Evolutionary conservation across 306 rosid genomes (phyloP).

Genomic region (Hylodesmum podocarpum): DNA sequence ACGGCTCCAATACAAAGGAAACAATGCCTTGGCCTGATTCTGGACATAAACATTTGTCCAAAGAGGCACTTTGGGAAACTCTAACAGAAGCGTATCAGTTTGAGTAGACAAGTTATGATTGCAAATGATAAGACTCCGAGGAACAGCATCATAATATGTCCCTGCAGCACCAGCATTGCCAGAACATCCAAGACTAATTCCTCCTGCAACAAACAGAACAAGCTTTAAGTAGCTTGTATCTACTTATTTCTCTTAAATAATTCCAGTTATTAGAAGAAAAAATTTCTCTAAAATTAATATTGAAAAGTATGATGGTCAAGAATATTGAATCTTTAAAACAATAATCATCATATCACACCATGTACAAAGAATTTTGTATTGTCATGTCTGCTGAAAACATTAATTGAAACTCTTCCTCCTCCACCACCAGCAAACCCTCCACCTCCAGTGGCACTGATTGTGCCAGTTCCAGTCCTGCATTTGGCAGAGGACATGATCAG

Average conservation of each 20-base stretch:
- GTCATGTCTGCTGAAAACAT: slow-evolving; percentile 87
- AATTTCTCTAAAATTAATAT: slow-evolving; percentile 2
- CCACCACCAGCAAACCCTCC: slow-evolving; percentile 97
- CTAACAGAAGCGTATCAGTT: slow-evolving; percentile 87
- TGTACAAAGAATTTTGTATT: slow-evolving; percentile 58
- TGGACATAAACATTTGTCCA: slow-evolving; percentile 90
- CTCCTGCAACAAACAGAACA: slow-evolving; percentile 59
- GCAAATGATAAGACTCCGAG: slow-evolving; percentile 80
- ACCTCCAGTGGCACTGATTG: slow-evolving; percentile 81
- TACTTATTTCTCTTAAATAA: slow-evolving; percentile 19
- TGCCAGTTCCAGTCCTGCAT: slow-evolving; percentile 93
- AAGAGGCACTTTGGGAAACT: slow-evolving; percentile 88
- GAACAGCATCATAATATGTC: slow-evolving; percentile 93
- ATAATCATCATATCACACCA: slow-evolving; percentile 53
- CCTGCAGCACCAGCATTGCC: slow-evolving; percentile 95
- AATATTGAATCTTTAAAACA: slow-evolving; percentile 16
- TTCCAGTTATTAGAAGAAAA: background rate
- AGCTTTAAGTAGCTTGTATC: background rate
- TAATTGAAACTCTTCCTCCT: slow-evolving; percentile 87
- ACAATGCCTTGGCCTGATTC: slow-evolving; percentile 93
- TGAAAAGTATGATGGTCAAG: background rate
- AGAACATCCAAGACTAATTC: slow-evolving; percentile 84
- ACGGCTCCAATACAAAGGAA: slow-evolving; percentile 96
- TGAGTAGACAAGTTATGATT: slow-evolving; percentile 77
- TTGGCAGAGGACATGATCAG: slow-evolving; percentile 44